phyloP scores from a whole-genome alignment of 352 stramenopile genomes.

The Phytophthora capsici region DNA sequence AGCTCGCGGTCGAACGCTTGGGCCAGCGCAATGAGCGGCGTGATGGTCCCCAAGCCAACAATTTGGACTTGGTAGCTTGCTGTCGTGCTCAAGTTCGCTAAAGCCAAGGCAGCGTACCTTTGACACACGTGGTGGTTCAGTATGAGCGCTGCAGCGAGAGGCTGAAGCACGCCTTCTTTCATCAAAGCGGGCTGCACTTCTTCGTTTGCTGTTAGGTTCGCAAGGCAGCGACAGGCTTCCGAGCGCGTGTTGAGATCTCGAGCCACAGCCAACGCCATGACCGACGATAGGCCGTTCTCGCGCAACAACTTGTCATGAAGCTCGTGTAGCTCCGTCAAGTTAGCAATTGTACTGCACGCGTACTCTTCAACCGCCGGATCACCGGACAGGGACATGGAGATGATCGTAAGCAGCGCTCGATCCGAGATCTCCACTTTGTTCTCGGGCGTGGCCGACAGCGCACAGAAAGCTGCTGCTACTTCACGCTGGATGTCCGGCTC shows the following conservation, averaged over 20 bases:
- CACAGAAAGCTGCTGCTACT: slow-evolving; percentile 94
- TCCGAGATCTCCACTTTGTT: slow-evolving; percentile 97
- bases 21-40: slow-evolving; percentile 89
- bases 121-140: slow-evolving; percentile 93
- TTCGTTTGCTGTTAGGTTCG: slow-evolving; percentile 96
- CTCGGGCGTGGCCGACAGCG: slow-evolving; percentile 93
- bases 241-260: slow-evolving; percentile 91
- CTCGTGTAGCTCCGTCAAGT: slow-evolving; percentile 95
- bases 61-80: slow-evolving; percentile 95
- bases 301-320: slow-evolving; percentile 95
- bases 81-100: slow-evolving; percentile 95
- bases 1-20: slow-evolving; percentile 91
- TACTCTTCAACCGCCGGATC: slow-evolving; percentile 93
- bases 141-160: slow-evolving; percentile 90
- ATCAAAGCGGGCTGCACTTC: slow-evolving; percentile 93
- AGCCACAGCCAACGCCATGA: slow-evolving; percentile 92
- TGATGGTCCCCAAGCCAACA: slow-evolving; percentile 93
- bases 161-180: slow-evolving; percentile 90
- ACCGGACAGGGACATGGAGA: slow-evolving; percentile 93
- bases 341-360: slow-evolving; percentile 94
- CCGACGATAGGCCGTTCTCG: slow-evolving; percentile 92
- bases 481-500: slow-evolving; percentile 93
- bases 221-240: slow-evolving; percentile 93
- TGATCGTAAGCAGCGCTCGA: slow-evolving; percentile 94
- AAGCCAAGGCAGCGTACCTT: slow-evolving; percentile 91